These are phyloP conservation scores for Leptographium galeiforme DNA, from an alignment of 2,329 filamentous ascomycete species.

Conservation along the genomic window DNA sequence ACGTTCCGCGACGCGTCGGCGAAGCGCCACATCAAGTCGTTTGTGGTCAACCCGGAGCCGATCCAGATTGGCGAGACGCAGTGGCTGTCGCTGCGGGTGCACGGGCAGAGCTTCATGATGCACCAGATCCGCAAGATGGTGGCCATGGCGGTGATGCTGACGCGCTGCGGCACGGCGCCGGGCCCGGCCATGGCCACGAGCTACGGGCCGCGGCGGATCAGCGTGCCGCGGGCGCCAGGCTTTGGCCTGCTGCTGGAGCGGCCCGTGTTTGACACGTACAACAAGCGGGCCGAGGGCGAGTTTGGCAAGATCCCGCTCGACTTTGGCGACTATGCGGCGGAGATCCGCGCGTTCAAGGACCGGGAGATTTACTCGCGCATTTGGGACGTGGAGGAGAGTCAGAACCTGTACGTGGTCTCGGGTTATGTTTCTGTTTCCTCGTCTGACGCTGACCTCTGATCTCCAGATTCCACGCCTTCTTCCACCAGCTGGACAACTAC, in stretches of 20 bases:
- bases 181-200: constrained; percentile 58
- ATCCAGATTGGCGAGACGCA: constrained; percentile 84
- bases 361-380: constrained; percentile 84
- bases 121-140: constrained; percentile 99
- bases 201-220: constrained; percentile 59
- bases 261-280: constrained; percentile 85
- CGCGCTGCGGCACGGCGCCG: constrained; percentile 70
- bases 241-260: constrained; percentile 78
- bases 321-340: constrained; percentile 62
- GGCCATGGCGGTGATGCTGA: constrained; percentile 72
- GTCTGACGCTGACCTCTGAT: background rate
- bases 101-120: constrained; percentile 99
- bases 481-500: constrained; percentile 67
- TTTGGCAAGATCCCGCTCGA: constrained; percentile 57
- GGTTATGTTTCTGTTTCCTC: background rate
- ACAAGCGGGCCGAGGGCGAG: constrained; percentile 52
- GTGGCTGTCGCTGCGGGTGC: constrained; percentile 91
- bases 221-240: constrained; percentile 87
- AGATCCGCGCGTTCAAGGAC: constrained; percentile 83
- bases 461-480: constrained; percentile 59
- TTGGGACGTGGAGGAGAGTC: constrained; percentile 76
- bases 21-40: constrained; percentile 85
- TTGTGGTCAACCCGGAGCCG: constrained; percentile 61
- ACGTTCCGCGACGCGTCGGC: constrained; percentile 65
- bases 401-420: constrained; percentile 43